Base-by-base conservation (phyloP, 768 basidiomycete species). In the Phanerochaete carnosa region DNA sequence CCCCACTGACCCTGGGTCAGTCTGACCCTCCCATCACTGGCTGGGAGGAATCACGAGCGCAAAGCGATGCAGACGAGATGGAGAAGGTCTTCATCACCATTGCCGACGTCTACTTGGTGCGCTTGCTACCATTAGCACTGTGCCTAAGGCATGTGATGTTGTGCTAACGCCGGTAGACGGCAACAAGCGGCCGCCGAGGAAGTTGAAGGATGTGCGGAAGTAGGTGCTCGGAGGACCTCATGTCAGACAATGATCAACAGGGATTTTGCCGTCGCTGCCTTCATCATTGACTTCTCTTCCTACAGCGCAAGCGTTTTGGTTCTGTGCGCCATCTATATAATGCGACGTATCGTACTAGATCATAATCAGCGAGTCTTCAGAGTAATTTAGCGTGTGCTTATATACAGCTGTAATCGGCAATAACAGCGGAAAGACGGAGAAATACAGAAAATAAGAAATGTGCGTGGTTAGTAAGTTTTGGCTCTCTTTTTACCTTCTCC, bases 41-140 rank as follows among this genome's bases (percentile, higher is more conserved):
- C 66, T 90, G 95, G 0, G 88, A 90, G 68, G 92, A 95, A 67
- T 96, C n/a, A n/a, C n/a, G n/a, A n/a, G n/a, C n/a, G n/a, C n/a
- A n/a, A n/a, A n/a, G n/a, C n/a, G n/a, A n/a, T n/a, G n/a, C n/a
- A n/a, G n/a, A n/a, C n/a, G n/a, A n/a, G n/a, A n/a, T n/a, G n/a
- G n/a, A n/a, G n/a, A n/a, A n/a, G n/a, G n/a, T n/a, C n/a, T n/a
- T n/a, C n/a, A n/a, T n/a, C n/a, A n/a, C n/a, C n/a, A n/a, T n/a
- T n/a, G n/a, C n/a, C n/a, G n/a, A n/a, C n/a, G n/a, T n/a, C n/a
- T n/a, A 2, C 81, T 85, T 23, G 50, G 26, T 9, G 70, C 75
- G 7, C 71, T 75, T 0, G 69, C 76, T 9, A 70, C 75, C 6
- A 71, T 75, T 0, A 69, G 76, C 57, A 74, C 77, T 1, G 65